Evolutionary conservation across 2,329 filamentous ascomycete genomes (phyloP).

Genomic region (Calonectria naviculata): DNA sequence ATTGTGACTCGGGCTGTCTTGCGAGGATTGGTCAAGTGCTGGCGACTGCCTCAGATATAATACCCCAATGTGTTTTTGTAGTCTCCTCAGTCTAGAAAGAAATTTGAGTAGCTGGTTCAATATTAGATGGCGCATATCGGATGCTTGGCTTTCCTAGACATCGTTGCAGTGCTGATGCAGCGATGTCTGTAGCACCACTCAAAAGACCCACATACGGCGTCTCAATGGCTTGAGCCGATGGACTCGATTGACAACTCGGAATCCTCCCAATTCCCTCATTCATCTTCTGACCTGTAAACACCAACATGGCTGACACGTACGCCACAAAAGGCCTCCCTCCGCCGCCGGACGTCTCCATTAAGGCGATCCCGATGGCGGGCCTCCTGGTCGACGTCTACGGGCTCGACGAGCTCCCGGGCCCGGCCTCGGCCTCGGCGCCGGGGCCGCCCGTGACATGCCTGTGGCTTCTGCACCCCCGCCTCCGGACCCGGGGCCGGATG

Average conservation of each 20-base stretch:
- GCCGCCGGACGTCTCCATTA: conserved; percentile 67
- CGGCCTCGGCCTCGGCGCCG: background rate
- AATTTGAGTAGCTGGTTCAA: background rate
- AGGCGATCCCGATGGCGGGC: conserved; percentile 79
- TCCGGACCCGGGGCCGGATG: conserved; percentile 80
- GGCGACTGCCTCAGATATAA: conserved; percentile 3
- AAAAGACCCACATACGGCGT: background rate
- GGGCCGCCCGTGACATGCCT: conserved; percentile 73
- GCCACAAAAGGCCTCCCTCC: conserved; percentile 50
- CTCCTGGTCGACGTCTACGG: conserved; percentile 85
- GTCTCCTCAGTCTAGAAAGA: background rate
- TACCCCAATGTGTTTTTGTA: conserved; percentile 3
- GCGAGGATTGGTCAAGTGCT: background rate
- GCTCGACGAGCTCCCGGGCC: conserved; percentile 71
- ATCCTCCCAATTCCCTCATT: conserved; percentile 17
- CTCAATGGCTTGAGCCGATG: background rate
- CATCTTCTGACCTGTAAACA: background rate
- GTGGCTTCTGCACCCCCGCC: conserved; percentile 91
- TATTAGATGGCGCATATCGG: background rate
- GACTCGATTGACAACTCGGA: background rate
- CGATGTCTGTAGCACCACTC: background rate
- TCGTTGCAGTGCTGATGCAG: background rate
- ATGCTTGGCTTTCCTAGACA: background rate
- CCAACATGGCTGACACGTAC: conserved; percentile 43
- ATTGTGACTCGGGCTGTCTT: conserved; percentile 5